Evolutionary conservation across 441 rosid genomes (phyloP).

Genomic region (Gossypium schwendimanii): DNA sequence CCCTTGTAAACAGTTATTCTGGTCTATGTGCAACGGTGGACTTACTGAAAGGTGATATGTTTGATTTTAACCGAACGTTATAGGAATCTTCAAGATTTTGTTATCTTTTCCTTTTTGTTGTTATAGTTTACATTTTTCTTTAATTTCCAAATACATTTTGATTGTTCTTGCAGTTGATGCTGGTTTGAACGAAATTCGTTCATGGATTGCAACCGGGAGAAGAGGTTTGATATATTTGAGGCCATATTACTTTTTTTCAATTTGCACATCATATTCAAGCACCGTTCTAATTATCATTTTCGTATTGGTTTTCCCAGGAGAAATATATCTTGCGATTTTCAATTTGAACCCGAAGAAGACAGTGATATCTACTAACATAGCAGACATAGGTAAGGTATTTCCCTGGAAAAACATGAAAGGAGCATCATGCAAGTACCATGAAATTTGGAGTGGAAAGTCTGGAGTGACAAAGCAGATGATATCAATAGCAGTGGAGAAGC

Average conservation of each 20-base stretch:
- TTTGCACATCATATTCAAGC: neutral
- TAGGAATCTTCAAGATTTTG: neutral
- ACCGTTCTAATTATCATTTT: neutral
- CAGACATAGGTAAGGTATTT: slow-evolving; percentile 51
- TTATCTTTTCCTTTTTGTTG: neutral
- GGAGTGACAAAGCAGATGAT: slow-evolving; percentile 26
- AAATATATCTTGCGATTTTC: slow-evolving; percentile 70
- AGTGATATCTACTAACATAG: slow-evolving; percentile 42
- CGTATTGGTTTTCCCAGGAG: slow-evolving; percentile 35
- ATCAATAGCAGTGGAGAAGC: slow-evolving; percentile 42
- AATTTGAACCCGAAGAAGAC: slow-evolving; percentile 50
- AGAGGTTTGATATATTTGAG: slow-evolving; percentile 30
- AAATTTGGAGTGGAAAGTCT: slow-evolving; percentile 58
- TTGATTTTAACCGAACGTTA: neutral
- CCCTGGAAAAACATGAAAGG: slow-evolving; percentile 25
- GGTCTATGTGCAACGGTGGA: slow-evolving; percentile 70
- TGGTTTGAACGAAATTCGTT: slow-evolving; percentile 46
- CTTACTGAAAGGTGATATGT: slow-evolving; percentile 38
- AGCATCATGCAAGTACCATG: slow-evolving; percentile 41
- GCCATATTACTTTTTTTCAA: neutral
- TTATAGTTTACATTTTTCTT: neutral
- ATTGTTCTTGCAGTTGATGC: slow-evolving; percentile 32
- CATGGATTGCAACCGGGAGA: slow-evolving; percentile 88
- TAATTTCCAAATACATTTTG: neutral
- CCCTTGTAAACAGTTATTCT: slow-evolving; percentile 60